Evolutionary conservation across 2,329 filamentous ascomycete species (phyloP).

Genomic region (Penicillium sp.): DNA sequence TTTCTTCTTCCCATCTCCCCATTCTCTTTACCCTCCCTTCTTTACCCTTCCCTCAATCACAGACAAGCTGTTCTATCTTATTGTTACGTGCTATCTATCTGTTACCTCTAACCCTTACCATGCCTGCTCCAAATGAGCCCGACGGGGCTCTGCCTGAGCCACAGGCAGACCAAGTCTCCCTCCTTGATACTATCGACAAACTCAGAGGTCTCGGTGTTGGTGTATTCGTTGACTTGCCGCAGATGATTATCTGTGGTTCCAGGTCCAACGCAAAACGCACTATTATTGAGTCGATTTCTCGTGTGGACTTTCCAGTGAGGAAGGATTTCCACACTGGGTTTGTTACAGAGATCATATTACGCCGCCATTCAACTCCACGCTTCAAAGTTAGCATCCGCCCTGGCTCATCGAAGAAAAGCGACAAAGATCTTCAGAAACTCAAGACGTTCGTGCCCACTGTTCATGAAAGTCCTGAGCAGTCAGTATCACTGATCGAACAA

Average conservation of each 20-base stretch:
- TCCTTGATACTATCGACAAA: constrained; percentile 55
- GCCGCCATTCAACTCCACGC: constrained; percentile 30
- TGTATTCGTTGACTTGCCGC: constrained; percentile 50
- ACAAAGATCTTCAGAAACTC: constrained; percentile 4
- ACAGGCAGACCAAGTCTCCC: neutral
- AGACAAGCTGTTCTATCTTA: neutral
- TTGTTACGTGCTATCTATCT: neutral
- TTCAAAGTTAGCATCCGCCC: constrained; percentile 45
- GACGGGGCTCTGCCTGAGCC: neutral
- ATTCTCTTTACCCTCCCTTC: neutral
- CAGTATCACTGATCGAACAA: constrained; percentile 51
- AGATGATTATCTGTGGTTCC: constrained; percentile 59
- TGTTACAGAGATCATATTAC: constrained; percentile 58
- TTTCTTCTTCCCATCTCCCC: neutral
- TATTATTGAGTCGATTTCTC: constrained; percentile 53
- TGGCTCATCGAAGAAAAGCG: constrained; percentile 9
- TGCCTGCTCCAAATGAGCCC: neutral
- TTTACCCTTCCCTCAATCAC: neutral
- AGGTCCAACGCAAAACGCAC: constrained; percentile 62
- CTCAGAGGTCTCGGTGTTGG: constrained; percentile 52
- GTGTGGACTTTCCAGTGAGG: constrained; percentile 57
- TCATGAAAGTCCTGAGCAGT: constrained; percentile 18
- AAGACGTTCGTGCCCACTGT: neutral
- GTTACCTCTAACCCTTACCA: neutral
- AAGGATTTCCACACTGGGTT: constrained; percentile 54